Evolutionary conservation across 768 basidiomycete genomes (phyloP), one percentile per base, ranked within the genome.

Genomic region (Cantharellus anzutake): DNA sequence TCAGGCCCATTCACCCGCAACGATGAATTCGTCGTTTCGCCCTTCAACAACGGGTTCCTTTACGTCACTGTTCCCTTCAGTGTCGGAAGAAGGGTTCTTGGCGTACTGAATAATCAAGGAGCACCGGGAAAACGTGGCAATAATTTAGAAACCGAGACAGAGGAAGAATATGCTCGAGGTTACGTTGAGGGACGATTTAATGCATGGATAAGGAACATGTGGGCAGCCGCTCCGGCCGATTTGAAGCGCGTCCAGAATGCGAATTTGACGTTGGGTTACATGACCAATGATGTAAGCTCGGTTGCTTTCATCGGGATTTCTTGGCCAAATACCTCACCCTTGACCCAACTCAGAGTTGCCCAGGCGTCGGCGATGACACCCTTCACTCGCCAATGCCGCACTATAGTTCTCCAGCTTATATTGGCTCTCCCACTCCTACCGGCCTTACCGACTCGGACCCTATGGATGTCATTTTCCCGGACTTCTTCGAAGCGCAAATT

Each of bases 401-500:
- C 69, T 78, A 76, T 68, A 63, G 65, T n/a, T 62, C 71, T 2
- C 83, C 83, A 0, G 73, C 76, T 65, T 87, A 80, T 66, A 74
- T 86, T 60, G 74, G 73, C 14, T 82, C 81, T 0, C 68, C 72
- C 37, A 67, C 77, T 2, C 82, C 84, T 2, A 66, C 71, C 34
- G 61, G 60, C 11, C 75, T 80, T 11, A 61, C 77, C 0, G 72
- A 72, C 58, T 72, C 75, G 58, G 73, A 78, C 0, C 71, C 71
- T 0, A 74, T 90, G 62, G 87, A 90, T 64, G 75, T 90, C 29
- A 81, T 89, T 41, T 90, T 88, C 67, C 74, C 83, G 53, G 73
- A 82, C 67, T 89, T 86, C 68, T 80, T 87, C 66, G 71, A 75
- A 65, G 59, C 65, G 3, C 71, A 78, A 62, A 65, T 70, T 11